Percentiles rank a stretch among this genome's conserved stretches.
Evolutionary conservation across 164 flowering plant genomes (phyloP).

Genomic region (Taxillus chinensis): DNA sequence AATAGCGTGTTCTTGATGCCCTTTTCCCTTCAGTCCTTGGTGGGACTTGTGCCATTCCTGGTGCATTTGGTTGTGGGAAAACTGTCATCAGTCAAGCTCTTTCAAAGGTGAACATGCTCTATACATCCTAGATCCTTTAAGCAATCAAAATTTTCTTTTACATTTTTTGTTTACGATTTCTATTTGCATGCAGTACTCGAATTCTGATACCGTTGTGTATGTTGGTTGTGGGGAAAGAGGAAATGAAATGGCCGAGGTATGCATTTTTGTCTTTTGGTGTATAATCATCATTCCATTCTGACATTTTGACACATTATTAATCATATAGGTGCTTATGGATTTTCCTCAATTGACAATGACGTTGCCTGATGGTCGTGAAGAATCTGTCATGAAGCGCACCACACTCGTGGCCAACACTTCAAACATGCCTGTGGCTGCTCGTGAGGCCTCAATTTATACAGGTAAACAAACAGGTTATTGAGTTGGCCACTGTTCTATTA

Average conservation of each 20-base stretch:
- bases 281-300: not conserved
- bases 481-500: not conserved
- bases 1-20: conserved; percentile 98
- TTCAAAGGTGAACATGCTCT: conserved; percentile 63
- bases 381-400: conserved; percentile 99
- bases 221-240: conserved; percentile 99
- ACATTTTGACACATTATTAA: not conserved
- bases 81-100: conserved; percentile 99
- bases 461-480: conserved; percentile 27
- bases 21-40: conserved; percentile 99
- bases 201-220: conserved; percentile 96
- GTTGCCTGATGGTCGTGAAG: conserved; percentile 99
- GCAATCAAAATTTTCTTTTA: not conserved
- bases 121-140: not conserved
- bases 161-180: not conserved
- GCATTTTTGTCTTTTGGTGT: conserved; percentile 2
- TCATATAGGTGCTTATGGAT: conserved; percentile 91
- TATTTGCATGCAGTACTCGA: conserved; percentile 73
- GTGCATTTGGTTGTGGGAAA: conserved; percentile 99
- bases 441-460: conserved; percentile 99
- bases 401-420: conserved; percentile 99
- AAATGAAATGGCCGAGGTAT: conserved; percentile 99
- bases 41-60: conserved; percentile 99
- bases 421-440: conserved; percentile 99
- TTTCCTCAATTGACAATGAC: conserved; percentile 99